A percentile compares a stretch with the other conserved stretches of the same genome.
Evolutionary conservation across 495 filamentous ascomycete genomes (phyloP).

Genomic region (Amorphotheca resinae): DNA sequence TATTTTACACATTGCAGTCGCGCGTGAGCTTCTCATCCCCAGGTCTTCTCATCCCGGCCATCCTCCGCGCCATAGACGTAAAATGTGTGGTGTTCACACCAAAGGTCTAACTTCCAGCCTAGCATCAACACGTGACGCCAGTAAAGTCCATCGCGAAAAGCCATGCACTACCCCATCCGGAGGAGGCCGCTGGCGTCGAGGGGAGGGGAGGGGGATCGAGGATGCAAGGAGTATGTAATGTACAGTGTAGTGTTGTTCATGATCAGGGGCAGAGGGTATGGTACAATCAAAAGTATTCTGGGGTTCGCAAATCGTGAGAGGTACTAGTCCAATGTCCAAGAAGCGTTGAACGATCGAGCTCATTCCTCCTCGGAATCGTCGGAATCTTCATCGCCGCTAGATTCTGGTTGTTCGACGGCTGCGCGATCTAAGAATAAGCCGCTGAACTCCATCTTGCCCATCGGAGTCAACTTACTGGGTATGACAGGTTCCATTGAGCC

Average conservation of each 20-base stretch:
- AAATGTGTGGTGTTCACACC: constrained; percentile 1
- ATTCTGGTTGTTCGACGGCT: constrained; percentile 3
- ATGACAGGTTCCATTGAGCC: constrained; percentile 17
- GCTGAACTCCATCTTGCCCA: neutral
- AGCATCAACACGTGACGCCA: neutral
- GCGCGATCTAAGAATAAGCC: too few species aligned
- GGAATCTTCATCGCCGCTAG: constrained; percentile 19
- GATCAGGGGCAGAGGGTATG: neutral
- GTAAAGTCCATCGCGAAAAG: neutral
- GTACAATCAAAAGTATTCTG: constrained; percentile 1
- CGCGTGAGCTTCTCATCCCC: too few species aligned
- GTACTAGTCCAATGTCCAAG: neutral
- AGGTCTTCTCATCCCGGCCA: too few species aligned
- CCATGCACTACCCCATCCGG: neutral
- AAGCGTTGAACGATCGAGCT: neutral
- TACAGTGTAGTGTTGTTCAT: neutral
- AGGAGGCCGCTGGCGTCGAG: neutral
- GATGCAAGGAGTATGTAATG: neutral
- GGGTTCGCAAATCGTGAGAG: neutral
- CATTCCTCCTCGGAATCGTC: constrained; percentile 23
- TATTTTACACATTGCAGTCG: too few species aligned
- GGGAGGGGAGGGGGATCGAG: neutral
- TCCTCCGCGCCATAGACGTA: neutral
- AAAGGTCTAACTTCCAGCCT: neutral
- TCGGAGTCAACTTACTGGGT: constrained; percentile 13